Percentiles rank a stretch among this genome's conserved stretches.
These are phyloP conservation scores for Backusella liffmaniae DNA, from an alignment of 192 early-diverging fungal genomes.

Conservation along the genomic window DNA sequence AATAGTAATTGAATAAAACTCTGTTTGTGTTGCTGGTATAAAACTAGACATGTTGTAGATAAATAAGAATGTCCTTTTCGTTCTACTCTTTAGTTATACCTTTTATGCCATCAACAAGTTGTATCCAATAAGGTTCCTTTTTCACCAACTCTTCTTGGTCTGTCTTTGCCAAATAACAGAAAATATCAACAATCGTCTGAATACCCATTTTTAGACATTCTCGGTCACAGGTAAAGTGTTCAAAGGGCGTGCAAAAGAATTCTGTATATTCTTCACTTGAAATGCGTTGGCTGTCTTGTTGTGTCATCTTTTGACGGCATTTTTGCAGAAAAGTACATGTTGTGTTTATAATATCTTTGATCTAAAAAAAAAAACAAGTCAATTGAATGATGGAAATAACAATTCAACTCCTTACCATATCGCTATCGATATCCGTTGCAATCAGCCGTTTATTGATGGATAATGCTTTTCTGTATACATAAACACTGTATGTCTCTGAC, in stretches of 20 bases:
- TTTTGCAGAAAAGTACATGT: background rate
- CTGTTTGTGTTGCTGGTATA: background rate
- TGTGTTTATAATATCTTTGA: background rate
- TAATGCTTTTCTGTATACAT: background rate
- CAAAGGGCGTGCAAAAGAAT: slow-evolving; percentile 3
- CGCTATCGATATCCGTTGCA: background rate
- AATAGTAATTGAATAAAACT: slow-evolving; percentile 4
- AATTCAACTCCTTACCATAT: background rate
- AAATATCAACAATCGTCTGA: background rate
- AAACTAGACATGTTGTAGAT: background rate
- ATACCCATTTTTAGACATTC: slow-evolving; percentile 19
- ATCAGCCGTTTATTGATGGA: background rate
- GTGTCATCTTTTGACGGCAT: background rate
- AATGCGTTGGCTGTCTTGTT: background rate
- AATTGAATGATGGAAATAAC: background rate
- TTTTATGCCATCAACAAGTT: background rate
- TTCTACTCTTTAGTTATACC: slow-evolving; percentile 11
- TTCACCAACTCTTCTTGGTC: background rate
- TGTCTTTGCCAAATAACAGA: background rate
- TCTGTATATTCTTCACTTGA: slow-evolving; percentile 6
- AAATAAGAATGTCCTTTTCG: background rate
- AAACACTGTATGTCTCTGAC: background rate
- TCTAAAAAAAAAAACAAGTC: background rate
- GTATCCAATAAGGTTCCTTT: background rate
- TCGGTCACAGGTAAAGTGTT: background rate